Conservation (phyloP, 1,284 basidiomycete genomes). For the Leucoagaricus sp. region DNA sequence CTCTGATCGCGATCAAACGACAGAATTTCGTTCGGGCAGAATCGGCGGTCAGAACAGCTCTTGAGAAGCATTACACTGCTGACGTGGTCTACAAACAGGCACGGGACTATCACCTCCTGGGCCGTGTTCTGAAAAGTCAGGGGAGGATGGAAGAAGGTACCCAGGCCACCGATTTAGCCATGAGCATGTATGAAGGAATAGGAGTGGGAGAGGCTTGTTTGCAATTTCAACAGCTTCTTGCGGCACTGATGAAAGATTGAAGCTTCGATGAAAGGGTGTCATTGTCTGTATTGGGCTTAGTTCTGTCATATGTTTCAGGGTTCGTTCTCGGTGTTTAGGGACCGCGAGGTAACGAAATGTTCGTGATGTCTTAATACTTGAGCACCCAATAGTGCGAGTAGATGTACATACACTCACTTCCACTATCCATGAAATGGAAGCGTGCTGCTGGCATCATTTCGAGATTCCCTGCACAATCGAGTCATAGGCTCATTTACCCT, state of each 20-base stretch:
- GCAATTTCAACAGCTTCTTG: not conserved
- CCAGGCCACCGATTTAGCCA: conserved; percentile 87
- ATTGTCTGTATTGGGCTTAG: no score
- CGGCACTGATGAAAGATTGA: not conserved
- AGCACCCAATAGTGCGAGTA: no score
- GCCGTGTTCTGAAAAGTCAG: conserved; percentile 14
- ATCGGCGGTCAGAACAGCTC: conserved; percentile 19
- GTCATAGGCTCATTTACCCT: no score
- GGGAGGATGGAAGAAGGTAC: conserved; percentile 68
- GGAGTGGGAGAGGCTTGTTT: conserved; percentile 66
- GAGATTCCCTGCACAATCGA: no score
- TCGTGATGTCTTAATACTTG: no score
- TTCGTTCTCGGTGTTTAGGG: no score
- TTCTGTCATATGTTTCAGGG: no score
- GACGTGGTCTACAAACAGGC: conserved; percentile 19
- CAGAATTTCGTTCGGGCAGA: conserved; percentile 21
- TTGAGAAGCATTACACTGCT: conserved; percentile 21
- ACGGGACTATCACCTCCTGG: conserved; percentile 22
- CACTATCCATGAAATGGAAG: no score
- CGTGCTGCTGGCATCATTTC: no score
- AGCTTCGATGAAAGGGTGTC: not conserved
- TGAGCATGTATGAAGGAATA: conserved; percentile 94
- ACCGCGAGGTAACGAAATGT: no score
- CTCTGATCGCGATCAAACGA: conserved; percentile 23
- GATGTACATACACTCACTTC: no score